Percentiles rank a stretch among this genome's conserved stretches.
phyloP scores from a whole-genome alignment of 805 yeast genomes.

The Lipomyces orientalis region DNA sequence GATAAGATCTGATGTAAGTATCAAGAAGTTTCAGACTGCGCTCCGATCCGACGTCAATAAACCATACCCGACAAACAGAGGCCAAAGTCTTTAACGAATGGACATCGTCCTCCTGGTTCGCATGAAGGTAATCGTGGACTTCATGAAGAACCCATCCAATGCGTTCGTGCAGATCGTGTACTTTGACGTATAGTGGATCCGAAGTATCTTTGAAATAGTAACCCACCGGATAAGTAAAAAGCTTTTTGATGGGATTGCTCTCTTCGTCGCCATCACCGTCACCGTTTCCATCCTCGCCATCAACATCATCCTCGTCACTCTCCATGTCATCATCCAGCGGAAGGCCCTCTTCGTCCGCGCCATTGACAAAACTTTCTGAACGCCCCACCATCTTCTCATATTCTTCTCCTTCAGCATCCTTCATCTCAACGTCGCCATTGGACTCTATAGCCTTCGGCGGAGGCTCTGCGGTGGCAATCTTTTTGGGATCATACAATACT shows the following conservation, averaged over 20 bases:
- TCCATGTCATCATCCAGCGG: conserved; percentile 42
- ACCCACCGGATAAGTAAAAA: conserved; percentile 66
- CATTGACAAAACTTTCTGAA: conserved; percentile 5
- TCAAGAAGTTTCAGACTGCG: conserved; percentile 63
- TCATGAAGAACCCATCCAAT: conserved; percentile 71
- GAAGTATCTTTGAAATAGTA: conserved; percentile 66
- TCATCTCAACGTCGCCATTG: conserved; percentile 42
- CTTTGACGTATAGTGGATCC: conserved; percentile 52
- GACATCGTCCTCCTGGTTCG: conserved; percentile 65
- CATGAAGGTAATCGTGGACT: conserved; percentile 55
- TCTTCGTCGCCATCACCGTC: conserved; percentile 41
- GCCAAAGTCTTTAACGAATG: conserved; percentile 65
- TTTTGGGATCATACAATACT: conserved; percentile 71
- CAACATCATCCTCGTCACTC: conserved; percentile 18
- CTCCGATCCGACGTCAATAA: conserved; percentile 79
- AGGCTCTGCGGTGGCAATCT: conserved; percentile 13
- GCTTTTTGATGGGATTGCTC: conserved; percentile 52
- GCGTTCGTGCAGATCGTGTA: conserved; percentile 65
- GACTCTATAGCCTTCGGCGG: neutral
- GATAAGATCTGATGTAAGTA: conserved; percentile 58
- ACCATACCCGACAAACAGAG: conserved; percentile 74
- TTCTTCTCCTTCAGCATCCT: conserved; percentile 1
- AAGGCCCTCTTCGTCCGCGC: neutral
- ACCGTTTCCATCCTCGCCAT: conserved; percentile 37
- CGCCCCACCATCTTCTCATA: conserved; percentile 36